phyloP scores from a whole-genome alignment of 164 flowering plant species.

The Stephania yunnanensis region DNA sequence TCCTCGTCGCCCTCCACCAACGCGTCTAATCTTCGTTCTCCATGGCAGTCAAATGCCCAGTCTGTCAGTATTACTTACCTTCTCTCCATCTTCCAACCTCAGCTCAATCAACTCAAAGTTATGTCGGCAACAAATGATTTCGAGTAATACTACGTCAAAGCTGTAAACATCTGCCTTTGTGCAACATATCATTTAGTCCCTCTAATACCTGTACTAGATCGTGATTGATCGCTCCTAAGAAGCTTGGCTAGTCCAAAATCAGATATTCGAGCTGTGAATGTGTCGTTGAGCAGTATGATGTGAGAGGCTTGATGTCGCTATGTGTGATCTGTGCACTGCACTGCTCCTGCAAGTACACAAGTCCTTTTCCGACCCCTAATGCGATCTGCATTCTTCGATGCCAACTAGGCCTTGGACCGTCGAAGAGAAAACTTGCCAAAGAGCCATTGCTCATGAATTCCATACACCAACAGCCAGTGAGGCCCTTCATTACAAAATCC shows the following conservation, averaged over 20 bases:
- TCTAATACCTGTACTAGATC: slow-evolving; percentile 6
- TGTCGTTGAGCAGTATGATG: slow-evolving; percentile 3
- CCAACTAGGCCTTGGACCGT: background rate
- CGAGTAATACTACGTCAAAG: slow-evolving; percentile 2
- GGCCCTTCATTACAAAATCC: slow-evolving; percentile 2
- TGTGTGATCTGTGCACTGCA: background rate
- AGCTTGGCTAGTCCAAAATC: slow-evolving; percentile 11
- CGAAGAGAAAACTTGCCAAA: slow-evolving; percentile 2
- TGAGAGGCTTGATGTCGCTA: slow-evolving; percentile 4
- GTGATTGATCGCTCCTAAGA: background rate
- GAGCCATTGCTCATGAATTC: slow-evolving; percentile 4
- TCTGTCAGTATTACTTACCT: too few relatives aligned
- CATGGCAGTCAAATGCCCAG: too few relatives aligned
- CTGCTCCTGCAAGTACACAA: background rate
- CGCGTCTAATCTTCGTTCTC: too few relatives aligned
- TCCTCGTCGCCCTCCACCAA: too few relatives aligned
- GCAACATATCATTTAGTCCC: slow-evolving; percentile 5
- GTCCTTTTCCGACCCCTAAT: background rate
- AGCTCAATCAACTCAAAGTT: background rate
- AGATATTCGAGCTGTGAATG: slow-evolving; percentile 1
- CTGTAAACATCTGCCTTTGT: slow-evolving; percentile 7
- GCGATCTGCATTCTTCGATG: background rate
- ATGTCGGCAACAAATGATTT: slow-evolving; percentile 9
- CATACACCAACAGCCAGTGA: background rate
- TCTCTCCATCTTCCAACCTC: too few relatives aligned